A percentile compares a stretch with the other conserved stretches of the same genome.
phyloP scores from a whole-genome alignment of 2,329 filamentous ascomycete species.

The Cyphellophora attinorum region DNA sequence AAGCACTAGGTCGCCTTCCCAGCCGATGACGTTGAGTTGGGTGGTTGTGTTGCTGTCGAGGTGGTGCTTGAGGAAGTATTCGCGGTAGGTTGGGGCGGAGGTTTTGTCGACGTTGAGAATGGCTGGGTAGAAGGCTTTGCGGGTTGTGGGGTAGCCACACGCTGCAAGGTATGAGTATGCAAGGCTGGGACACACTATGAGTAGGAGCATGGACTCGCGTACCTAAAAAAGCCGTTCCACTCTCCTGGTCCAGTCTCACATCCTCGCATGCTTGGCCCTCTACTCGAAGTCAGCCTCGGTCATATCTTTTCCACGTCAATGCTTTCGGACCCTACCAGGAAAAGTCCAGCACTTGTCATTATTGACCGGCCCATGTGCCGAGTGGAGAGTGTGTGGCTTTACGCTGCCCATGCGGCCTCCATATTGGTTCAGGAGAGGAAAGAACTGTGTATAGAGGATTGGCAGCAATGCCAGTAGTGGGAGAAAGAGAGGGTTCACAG shows the following conservation, averaged over 20 bases:
- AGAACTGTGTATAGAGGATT: neutral
- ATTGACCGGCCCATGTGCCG: neutral
- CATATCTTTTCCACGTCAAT: no score
- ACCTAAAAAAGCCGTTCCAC: conserved; percentile 10
- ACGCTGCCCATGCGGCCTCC: neutral
- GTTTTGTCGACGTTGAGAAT: conserved; percentile 5
- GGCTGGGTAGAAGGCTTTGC: conserved; percentile 9
- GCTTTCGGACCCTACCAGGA: neutral
- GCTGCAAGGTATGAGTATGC: conserved; percentile 4
- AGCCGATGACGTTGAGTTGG: conserved; percentile 8
- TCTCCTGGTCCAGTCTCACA: conserved; percentile 9
- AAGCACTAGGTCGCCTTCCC: conserved; percentile 9
- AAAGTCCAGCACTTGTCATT: neutral
- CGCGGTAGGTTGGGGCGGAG: conserved; percentile 7
- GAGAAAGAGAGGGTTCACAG: no score
- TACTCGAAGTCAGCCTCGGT: no score
- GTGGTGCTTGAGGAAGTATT: conserved; percentile 13
- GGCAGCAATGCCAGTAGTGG: neutral
- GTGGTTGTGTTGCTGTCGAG: conserved; percentile 8
- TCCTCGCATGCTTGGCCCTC: conserved; percentile 12
- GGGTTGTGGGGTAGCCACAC: conserved; percentile 11
- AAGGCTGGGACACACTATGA: neutral
- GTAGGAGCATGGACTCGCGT: neutral
- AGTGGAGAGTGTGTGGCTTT: neutral
- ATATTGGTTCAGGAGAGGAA: neutral